Evolutionary conservation across 2,329 filamentous ascomycete species (phyloP), one percentile per base, ranked within the genome.

Genomic region (Nothomitra cinnamomea): DNA sequence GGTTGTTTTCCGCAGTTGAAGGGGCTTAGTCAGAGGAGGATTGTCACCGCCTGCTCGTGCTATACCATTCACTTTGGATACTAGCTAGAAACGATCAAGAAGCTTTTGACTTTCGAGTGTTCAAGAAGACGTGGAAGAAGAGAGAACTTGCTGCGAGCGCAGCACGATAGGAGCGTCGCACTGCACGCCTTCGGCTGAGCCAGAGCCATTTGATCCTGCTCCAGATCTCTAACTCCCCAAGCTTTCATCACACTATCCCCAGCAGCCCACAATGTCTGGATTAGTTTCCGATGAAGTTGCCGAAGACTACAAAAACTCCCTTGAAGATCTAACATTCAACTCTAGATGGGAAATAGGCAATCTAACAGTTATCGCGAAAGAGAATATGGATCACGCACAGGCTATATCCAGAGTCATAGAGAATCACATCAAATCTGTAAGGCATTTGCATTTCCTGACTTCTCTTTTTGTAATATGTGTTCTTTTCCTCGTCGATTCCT

Each of bases 321-420:
- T 98, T 65, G 86, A 94, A 70, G 90, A 95, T 68, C 76, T 98
- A 63, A 86, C 85, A 59, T 78, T 82, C 65, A 95, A 95, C 71
- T 87, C 87, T 70, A 83, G 88, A 64, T 87, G 87, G 69, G 90
- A 96, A 70, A 98, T 98, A 68, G 90, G 85, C 75, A 96, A 94
- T 70, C 71, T 98, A 70, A 98, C 92, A 57, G 82, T 95, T 67
- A 96, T 98, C 69, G 92, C 92, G 56, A 87, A 94, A 68, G 92
- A 98, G 69, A 95, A 94, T 64, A 95, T 89, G 59, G 88, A 94
- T 69, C 85, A 95, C 72, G 92, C 92, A 36, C 80, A 94, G 67
- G 87, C 85, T 59, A 96, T 98, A 62, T 89, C 92, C 17, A 81
- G 87, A 63, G 87, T 87, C 50, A 72, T 98, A 61, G 86, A 94